phyloP scores from a whole-genome alignment of 306 rosid genomes.

The Cucurbita ficifolia region DNA sequence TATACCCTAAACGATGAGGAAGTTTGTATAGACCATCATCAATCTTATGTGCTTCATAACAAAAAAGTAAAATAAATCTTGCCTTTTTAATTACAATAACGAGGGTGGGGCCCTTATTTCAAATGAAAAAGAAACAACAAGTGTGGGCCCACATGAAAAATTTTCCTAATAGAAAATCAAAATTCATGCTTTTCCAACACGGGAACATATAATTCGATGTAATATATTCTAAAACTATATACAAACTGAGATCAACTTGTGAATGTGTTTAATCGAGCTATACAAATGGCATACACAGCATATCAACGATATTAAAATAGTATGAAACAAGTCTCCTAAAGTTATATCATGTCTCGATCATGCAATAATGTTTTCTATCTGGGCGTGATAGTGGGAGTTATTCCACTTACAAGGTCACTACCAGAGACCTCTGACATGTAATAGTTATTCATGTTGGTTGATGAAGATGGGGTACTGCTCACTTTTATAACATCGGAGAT shows the following conservation, averaged over 20 bases:
- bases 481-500: slow-evolving; percentile 27
- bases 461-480: slow-evolving; percentile 38
- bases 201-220: not conserved
- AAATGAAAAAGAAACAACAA: too few species aligned
- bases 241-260: slow-evolving; percentile 1
- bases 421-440: slow-evolving; percentile 52
- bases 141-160: too few species aligned
- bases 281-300: not conserved
- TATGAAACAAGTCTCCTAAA: not conserved
- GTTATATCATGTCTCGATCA: not conserved
- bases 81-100: too few species aligned
- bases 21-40: too few species aligned
- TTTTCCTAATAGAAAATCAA: not conserved
- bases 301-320: not conserved
- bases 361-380: slow-evolving; percentile 29
- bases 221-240: not conserved
- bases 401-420: slow-evolving; percentile 76
- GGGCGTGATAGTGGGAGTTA: slow-evolving; percentile 62
- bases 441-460: slow-evolving; percentile 28
- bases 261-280: not conserved
- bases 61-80: too few species aligned
- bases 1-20: too few species aligned
- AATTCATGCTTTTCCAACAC: not conserved
- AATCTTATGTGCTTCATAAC: too few species aligned
- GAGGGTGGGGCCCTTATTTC: too few species aligned